Evolutionary conservation across 2,329 filamentous ascomycete genomes (phyloP), one percentile per base, ranked within the genome.

Genomic region (Aspergillus nomiae): DNA sequence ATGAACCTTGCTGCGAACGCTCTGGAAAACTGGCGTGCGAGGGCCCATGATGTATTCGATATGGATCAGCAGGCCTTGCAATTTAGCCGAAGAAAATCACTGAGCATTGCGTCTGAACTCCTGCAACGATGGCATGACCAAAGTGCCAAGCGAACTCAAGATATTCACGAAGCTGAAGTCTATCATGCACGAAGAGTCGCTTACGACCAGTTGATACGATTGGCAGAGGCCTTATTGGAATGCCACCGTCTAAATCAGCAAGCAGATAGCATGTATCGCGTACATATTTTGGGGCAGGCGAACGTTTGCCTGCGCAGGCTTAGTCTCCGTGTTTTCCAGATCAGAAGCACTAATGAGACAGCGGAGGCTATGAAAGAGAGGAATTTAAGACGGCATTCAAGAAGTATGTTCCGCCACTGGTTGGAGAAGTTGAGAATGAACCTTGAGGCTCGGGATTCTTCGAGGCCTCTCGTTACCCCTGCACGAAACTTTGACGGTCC

Each of bases 291-390:
- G 14, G 75, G 80, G 28, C 74, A 81, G 4, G 82, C 85, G 16
- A 78, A 79, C 12, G 76, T 75, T 16, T 80, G 79, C 28, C 75
- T 88, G 61, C 85, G 84, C 70, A 85, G 82, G 68, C 75, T 88
- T n/a, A 86, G 84, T 59, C 84, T 87, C 74, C 82, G 82, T 9
- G 76, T 85, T 2, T 88, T 88, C 74, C 85, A 86, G 46, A 75
- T 85, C 5, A 78, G 79, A 28, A 81, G 82, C 58, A 80, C 80
- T 28, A 73, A 79, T 11, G 82, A 87, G 61, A 86, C 80, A 46
- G 85, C 85, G 0, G 77, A 83, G 41, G 83, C 85, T 8, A 76
- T 88, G 65, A 77, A 79, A 56, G 79, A 83, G 21, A 77, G 86
- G 21, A 86, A 84, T 64, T 78, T 83, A 43, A 80, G 84, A 60